phyloP scores from a whole-genome alignment of 768 basidiomycete genomes.

The Pleurotus tuoliensis region DNA sequence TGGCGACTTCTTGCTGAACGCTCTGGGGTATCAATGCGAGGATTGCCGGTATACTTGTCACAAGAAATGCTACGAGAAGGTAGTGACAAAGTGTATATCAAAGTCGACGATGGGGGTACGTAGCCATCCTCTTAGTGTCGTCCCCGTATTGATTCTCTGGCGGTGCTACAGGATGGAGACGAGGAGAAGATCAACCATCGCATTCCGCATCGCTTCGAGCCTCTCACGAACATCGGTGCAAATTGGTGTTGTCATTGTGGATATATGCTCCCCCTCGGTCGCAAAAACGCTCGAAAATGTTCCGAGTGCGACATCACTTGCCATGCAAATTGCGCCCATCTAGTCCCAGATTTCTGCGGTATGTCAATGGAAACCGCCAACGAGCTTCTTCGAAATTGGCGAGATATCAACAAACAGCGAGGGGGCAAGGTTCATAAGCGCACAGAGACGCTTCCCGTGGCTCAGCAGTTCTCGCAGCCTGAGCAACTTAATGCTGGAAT shows the following conservation, averaged over 20 bases:
- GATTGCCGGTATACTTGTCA: constrained; percentile 99
- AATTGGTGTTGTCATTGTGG: constrained; percentile 99
- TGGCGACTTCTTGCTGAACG: constrained; percentile 95
- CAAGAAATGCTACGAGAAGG: constrained; percentile 98
- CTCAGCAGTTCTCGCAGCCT: constrained; percentile 28
- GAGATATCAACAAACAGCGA: constrained; percentile 80
- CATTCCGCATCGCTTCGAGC: constrained; percentile 97
- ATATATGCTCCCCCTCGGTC: constrained; percentile 93
- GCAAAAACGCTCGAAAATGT: constrained; percentile 95
- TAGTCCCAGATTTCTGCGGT: constrained; percentile 98
- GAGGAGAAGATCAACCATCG: constrained; percentile 99
- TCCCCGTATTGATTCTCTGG: not conserved
- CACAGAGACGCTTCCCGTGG: constrained; percentile 25
- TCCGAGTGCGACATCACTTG: constrained; percentile 96
- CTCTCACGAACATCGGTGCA: constrained; percentile 93
- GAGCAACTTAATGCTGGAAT: constrained; percentile 27
- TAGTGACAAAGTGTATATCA: constrained; percentile 98
- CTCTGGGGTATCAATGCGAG: constrained; percentile 97
- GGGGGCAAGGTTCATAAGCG: constrained; percentile 38
- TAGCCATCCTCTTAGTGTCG: constrained; percentile 12
- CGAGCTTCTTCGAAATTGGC: constrained; percentile 83
- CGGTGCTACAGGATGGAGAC: constrained; percentile 72
- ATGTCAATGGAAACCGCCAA: constrained; percentile 99
- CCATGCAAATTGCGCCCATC: constrained; percentile 95
- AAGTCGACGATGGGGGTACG: constrained; percentile 92